Conservation (phyloP, 2,329 filamentous ascomycete species). For the Coniochaeta ligniaria region DNA sequence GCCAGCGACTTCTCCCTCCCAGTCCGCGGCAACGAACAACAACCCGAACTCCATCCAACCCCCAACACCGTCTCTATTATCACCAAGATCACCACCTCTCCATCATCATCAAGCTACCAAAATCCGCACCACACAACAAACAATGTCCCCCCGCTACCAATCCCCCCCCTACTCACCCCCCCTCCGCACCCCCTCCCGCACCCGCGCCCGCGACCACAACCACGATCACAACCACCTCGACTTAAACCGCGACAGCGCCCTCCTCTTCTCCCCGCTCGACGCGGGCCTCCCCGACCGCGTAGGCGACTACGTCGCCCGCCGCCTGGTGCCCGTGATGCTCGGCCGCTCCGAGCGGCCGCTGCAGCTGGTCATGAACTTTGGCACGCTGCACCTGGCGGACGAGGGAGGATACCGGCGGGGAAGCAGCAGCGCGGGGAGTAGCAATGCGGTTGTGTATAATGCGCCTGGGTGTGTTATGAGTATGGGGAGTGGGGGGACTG, state of each 20-base stretch:
- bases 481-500: neutral
- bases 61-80: no score
- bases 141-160: neutral
- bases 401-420: neutral
- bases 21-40: no score
- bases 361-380: conserved; percentile 11
- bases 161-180: neutral
- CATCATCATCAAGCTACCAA: no score
- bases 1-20: no score
- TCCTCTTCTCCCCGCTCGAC: neutral
- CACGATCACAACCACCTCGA: no score
- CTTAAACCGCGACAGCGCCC: neutral
- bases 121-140: no score
- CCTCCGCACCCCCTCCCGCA: neutral
- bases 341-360: conserved; percentile 7
- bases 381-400: neutral
- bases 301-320: conserved; percentile 2
- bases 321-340: conserved; percentile 2
- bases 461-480: neutral
- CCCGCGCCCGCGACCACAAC: neutral
- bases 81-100: no score
- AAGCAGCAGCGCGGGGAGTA: no score
- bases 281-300: neutral
- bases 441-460: neutral
- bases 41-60: no score